Evolutionary conservation across 1,284 basidiomycete species (phyloP).

Genomic region (Melampsora larici-populina): DNA sequence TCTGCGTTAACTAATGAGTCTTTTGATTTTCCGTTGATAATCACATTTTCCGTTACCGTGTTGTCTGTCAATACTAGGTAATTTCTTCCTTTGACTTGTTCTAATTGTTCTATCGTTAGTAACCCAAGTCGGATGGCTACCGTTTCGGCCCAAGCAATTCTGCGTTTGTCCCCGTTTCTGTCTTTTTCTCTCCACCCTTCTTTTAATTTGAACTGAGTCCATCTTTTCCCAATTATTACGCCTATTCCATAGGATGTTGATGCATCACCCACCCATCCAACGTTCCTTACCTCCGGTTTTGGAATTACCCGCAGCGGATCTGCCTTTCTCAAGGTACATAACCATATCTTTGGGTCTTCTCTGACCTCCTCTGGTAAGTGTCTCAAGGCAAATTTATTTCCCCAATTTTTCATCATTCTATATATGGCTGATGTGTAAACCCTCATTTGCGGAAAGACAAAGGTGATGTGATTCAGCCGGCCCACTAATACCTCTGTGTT

Average conservation of each 20-base stretch:
- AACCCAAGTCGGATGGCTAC: not conserved
- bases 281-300: not conserved
- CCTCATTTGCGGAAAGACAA: too few relatives aligned
- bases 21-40: too few relatives aligned
- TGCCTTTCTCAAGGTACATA: not conserved
- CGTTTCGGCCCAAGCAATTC: constrained; percentile 6
- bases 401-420: too few relatives aligned
- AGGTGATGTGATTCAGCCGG: too few relatives aligned
- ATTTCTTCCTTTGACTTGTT: not conserved
- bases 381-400: not conserved
- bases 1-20: not conserved
- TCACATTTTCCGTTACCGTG: too few relatives aligned
- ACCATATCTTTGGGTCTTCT: not conserved
- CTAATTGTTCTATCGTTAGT: not conserved
- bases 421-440: too few relatives aligned
- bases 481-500: too few relatives aligned
- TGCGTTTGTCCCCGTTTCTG: too few relatives aligned
- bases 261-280: constrained; percentile 11
- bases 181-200: too few relatives aligned
- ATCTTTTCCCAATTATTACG: not conserved
- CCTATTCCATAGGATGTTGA: constrained; percentile 7
- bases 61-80: too few relatives aligned
- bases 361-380: not conserved
- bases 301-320: not conserved
- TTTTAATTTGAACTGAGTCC: constrained; percentile 3